A percentile compares a stretch with the other conserved stretches of the same genome.
phyloP scores from a whole-genome alignment of 1,284 basidiomycete genomes.

The Austroboletus niveus region DNA sequence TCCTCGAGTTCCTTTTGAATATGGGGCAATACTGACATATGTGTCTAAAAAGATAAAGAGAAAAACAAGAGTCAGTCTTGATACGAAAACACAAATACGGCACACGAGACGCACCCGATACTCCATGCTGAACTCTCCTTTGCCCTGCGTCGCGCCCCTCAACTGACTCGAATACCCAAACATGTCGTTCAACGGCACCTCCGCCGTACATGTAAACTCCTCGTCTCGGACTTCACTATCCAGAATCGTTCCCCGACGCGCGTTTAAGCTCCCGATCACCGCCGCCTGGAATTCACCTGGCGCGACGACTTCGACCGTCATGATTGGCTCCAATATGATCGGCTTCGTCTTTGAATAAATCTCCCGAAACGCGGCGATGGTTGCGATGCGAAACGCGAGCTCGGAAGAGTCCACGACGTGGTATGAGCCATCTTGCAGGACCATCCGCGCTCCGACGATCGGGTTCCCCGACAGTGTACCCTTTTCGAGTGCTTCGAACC shows the following conservation, averaged over 20 bases:
- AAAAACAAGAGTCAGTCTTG: background rate
- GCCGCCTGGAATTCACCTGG: constrained; percentile 96
- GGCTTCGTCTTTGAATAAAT: constrained; percentile 78
- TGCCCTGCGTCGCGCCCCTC: constrained; percentile 93
- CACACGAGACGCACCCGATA: constrained; percentile 65
- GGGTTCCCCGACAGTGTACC: constrained; percentile 89
- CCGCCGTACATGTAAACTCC: constrained; percentile 91
- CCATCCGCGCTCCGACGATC: constrained; percentile 84
- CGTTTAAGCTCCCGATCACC: constrained; percentile 94
- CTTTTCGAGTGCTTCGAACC: constrained; percentile 92
- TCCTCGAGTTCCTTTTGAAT: constrained; percentile 81
- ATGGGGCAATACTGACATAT: constrained; percentile 86
- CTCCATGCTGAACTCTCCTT: constrained; percentile 96
- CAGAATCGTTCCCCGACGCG: constrained; percentile 90
- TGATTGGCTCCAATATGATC: constrained; percentile 94
- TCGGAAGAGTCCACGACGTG: constrained; percentile 99
- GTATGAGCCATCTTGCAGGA: constrained; percentile 89
- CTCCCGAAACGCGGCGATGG: constrained; percentile 92
- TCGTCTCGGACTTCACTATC: constrained; percentile 98
- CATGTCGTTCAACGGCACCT: constrained; percentile 98
- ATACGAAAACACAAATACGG: background rate
- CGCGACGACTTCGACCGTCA: constrained; percentile 97
- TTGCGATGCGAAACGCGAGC: constrained; percentile 89
- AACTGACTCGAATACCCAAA: constrained; percentile 95
- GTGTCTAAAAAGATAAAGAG: constrained; percentile 46